Evolutionary conservation across 352 stramenopile genomes (phyloP).

Genomic region (Pythium apleroticum): DNA sequence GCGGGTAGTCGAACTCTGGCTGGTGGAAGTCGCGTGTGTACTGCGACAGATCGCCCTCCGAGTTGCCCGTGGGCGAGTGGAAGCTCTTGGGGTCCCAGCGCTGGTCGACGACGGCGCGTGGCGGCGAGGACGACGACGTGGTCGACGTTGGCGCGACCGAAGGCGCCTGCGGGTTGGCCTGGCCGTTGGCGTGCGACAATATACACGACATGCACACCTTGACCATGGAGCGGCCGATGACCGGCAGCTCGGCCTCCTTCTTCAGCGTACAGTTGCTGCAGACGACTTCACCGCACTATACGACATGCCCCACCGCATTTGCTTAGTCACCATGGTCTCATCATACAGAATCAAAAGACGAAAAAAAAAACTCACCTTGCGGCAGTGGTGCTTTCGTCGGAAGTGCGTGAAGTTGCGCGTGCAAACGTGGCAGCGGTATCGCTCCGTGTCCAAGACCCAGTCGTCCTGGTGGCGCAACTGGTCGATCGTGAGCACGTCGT

Average conservation of each 20-base stretch:
- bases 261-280: conserved; percentile 88
- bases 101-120: conserved; percentile 37
- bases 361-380: conserved; percentile 57
- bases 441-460: conserved; percentile 87
- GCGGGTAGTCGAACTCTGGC: conserved; percentile 80
- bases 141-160: conserved; percentile 35
- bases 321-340: neutral
- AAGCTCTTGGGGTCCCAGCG: conserved; percentile 81
- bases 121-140: conserved; percentile 44
- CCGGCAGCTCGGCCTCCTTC: conserved; percentile 83
- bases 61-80: conserved; percentile 78
- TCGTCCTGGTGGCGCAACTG: conserved; percentile 87
- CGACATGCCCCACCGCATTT: neutral
- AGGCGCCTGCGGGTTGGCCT: conserved; percentile 69
- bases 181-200: conserved; percentile 76
- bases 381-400: conserved; percentile 88
- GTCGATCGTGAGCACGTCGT: conserved; percentile 88
- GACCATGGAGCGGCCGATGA: conserved; percentile 82
- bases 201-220: conserved; percentile 91
- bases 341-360: too few relatives aligned
- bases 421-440: conserved; percentile 87
- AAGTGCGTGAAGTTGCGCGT: conserved; percentile 89
- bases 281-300: conserved; percentile 84
- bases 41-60: conserved; percentile 71
- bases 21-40: conserved; percentile 81